A percentile compares a stretch with the other conserved stretches of the same genome.
Evolutionary conservation across 1,284 basidiomycete species (phyloP).

Genomic region (Clitocybe nebularis): DNA sequence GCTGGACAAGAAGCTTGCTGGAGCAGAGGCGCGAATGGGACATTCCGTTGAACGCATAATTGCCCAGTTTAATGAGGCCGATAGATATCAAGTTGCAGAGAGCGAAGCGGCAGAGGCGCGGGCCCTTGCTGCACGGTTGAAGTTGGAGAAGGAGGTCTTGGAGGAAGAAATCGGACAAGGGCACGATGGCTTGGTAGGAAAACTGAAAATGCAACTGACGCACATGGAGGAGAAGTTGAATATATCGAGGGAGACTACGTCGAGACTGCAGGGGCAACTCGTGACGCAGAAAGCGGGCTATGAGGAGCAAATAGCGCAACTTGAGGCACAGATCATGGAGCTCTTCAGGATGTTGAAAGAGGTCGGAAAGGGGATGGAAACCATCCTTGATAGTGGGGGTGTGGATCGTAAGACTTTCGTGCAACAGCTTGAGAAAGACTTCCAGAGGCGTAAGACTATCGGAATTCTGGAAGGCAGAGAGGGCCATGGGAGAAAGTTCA

Average conservation of each 20-base stretch:
- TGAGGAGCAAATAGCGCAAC: constrained; percentile 83
- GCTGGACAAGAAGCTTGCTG: constrained; percentile 85
- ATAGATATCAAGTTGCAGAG: constrained; percentile 77
- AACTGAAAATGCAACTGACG: constrained; percentile 71
- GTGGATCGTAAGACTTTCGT: constrained; percentile 84
- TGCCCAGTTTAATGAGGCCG: constrained; percentile 89
- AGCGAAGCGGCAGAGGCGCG: constrained; percentile 74
- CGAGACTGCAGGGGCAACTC: constrained; percentile 74
- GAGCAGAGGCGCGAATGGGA: constrained; percentile 84
- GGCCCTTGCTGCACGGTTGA: constrained; percentile 57
- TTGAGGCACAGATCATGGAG: constrained; percentile 92
- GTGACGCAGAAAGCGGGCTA: constrained; percentile 79
- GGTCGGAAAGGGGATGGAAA: constrained; percentile 72
- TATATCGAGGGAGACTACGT: constrained; percentile 75
- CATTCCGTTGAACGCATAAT: constrained; percentile 89
- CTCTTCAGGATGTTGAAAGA: constrained; percentile 91
- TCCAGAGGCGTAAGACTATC: constrained; percentile 84
- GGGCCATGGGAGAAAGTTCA: constrained; percentile 30
- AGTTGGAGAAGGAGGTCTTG: constrained; percentile 71
- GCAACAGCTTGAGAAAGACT: constrained; percentile 75
- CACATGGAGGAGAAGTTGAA: constrained; percentile 80
- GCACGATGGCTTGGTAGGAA: constrained; percentile 80
- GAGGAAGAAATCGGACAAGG: constrained; percentile 81
- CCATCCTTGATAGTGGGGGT: constrained; percentile 60
- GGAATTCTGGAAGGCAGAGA: constrained; percentile 77